Conservation (phyloP, 192 early-diverging fungal genomes). For the Linnemannia schmuckeri region DNA sequence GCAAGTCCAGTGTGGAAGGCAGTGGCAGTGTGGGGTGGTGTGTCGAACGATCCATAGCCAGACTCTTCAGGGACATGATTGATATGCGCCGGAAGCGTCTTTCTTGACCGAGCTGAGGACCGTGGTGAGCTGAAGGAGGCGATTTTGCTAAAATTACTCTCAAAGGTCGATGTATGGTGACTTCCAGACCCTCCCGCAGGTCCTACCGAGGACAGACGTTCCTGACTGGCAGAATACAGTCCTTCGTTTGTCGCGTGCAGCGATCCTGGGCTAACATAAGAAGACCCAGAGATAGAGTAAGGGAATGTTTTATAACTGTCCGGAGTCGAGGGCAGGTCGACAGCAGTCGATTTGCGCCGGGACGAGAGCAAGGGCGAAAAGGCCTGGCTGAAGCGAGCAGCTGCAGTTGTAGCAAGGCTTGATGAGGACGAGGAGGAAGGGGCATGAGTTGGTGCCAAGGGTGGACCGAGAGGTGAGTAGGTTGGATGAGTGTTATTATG, state of each 20-base stretch:
- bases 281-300: conserved; percentile 7
- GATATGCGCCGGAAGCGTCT: conserved; percentile 41
- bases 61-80: conserved; percentile 33
- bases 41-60: conserved; percentile 26
- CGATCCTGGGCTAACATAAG: conserved; percentile 32
- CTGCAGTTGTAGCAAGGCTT: conserved; percentile 34
- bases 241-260: conserved; percentile 6
- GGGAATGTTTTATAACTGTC: conserved; percentile 35
- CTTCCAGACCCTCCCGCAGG: conserved; percentile 2
- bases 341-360: conserved; percentile 37
- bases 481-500: conserved; percentile 2
- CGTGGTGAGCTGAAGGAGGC: conserved; percentile 49
- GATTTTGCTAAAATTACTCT: conserved; percentile 44
- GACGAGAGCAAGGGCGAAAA: conserved; percentile 47
- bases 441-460: conserved; percentile 19
- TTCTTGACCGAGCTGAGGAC: conserved; percentile 34
- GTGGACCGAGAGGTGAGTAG: conserved; percentile 10
- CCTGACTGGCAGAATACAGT: conserved; percentile 27
- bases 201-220: conserved; percentile 15
- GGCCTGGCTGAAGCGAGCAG: conserved; percentile 38
- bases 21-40: conserved; percentile 43
- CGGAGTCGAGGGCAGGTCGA: conserved; percentile 49
- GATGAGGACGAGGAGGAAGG: conserved; percentile 7
- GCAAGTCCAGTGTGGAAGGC: conserved; percentile 44
- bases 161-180: conserved; percentile 20